Base-by-base conservation (phyloP, 2,329 filamentous ascomycete genomes). In the Aspergillus calidoustus region DNA sequence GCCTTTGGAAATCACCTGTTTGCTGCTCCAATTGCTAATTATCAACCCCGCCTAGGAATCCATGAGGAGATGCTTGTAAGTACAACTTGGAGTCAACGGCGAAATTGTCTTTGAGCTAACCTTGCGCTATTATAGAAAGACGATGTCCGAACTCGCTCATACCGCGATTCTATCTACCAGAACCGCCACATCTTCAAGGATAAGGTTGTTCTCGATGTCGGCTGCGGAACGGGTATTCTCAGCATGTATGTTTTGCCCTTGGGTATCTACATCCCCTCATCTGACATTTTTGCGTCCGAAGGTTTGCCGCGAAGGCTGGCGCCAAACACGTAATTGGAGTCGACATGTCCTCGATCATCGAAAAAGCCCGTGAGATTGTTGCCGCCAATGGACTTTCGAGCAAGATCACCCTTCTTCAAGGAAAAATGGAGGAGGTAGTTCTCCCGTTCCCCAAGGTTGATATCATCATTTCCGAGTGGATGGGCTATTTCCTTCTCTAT, bases 401-500 rank as follows among this genome's bases (percentile, higher is more conserved):
- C 82, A 96, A 97, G 87, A 97, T 99, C 78, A 98, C 95, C 57
- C 87, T 99, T 63, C 87, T 99, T 67, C 95, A 98, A 83, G 95
- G 95, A 78, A 99, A 99, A 87, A 99, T 99, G 95, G 95, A 99
- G 83, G 95, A 99, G 82, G 93, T 99, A 50, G 84, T 91, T 74
- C 84, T 99, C 65, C 95, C 95, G 22, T 97, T 91, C 80, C 90
- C 92, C 74, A 91, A 98, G 81, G 95, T 99, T 68, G 95, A 99
- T 76, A 99, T 99, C 77, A 99, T 99, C 82, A 96, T 99, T 78
- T 98, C 94, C 2, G 95, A 99, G 84, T 99, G 95, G 95, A 99
- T 99, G 95, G 95, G 95, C 38, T 99, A 99, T 83, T 98, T 98
- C 84, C 83, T 99, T 57, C 88, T 99, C 64, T 99, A 99, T 81